Conservation (phyloP, 352 stramenopile genomes). For the Globisporangium acanthophoron region DNA sequence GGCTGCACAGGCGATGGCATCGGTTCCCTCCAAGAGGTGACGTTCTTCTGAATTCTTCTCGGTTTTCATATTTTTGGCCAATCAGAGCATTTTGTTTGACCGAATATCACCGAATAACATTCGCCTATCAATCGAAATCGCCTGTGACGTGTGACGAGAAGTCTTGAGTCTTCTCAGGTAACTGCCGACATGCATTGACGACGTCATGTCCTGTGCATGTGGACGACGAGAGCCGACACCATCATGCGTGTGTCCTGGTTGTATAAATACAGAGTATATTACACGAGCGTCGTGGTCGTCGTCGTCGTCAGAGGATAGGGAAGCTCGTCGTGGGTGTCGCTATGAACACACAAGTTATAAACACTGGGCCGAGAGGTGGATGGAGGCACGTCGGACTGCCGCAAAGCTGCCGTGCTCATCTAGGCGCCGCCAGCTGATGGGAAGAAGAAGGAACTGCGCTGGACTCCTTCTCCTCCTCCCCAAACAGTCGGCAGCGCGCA, state of each 20-base stretch:
- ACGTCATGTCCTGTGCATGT: no score
- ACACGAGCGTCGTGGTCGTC: background rate
- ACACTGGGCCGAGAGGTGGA: background rate
- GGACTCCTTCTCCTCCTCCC: no score
- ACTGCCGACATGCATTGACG: no score
- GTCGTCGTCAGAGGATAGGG: background rate
- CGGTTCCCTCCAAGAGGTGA: background rate
- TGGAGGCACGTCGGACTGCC: background rate
- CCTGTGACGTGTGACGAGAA: background rate
- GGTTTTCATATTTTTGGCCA: background rate
- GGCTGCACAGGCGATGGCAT: background rate
- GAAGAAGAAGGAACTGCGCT: no score
- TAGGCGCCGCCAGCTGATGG: background rate
- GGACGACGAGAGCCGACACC: no score
- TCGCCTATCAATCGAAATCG: background rate
- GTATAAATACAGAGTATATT: background rate
- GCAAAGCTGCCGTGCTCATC: background rate
- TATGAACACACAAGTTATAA: constrained; percentile 1
- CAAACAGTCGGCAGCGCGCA: no score
- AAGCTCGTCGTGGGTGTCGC: background rate
- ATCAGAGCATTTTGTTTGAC: background rate
- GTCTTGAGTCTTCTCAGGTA: background rate
- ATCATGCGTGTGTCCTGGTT: no score
- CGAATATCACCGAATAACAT: background rate
- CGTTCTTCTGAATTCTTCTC: background rate